Evolutionary conservation across 805 yeast genomes (phyloP).

Genomic region (Ogataea angusta): DNA sequence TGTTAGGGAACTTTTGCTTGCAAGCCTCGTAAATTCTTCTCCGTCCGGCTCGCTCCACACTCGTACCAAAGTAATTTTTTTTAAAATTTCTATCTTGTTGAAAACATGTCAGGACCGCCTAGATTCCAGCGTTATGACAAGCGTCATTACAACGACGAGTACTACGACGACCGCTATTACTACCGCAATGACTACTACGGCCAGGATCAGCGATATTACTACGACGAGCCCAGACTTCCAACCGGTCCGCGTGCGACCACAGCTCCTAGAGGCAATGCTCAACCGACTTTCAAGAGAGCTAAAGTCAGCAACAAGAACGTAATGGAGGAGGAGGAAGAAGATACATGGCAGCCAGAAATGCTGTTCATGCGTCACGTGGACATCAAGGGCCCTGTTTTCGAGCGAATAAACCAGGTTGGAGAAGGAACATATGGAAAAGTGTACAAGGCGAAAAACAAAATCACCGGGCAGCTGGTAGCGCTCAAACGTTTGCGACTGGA

Average conservation of each 20-base stretch:
- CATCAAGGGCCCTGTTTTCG: slow-evolving; percentile 46
- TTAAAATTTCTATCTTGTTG: background rate
- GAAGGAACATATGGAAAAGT: slow-evolving; percentile 99
- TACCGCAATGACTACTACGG: slow-evolving; percentile 6
- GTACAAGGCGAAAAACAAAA: slow-evolving; percentile 73
- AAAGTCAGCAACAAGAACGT: slow-evolving; percentile 19
- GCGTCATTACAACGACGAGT: slow-evolving; percentile 4
- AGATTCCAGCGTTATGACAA: slow-evolving; percentile 4
- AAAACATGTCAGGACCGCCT: slow-evolving; percentile 8
- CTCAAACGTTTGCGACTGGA: slow-evolving; percentile 81
- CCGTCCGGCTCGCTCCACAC: too few species aligned
- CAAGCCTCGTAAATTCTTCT: background rate
- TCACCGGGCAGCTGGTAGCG: slow-evolving; percentile 76
- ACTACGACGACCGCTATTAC: slow-evolving; percentile 6
- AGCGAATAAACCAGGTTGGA: slow-evolving; percentile 86
- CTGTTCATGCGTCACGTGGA: slow-evolving; percentile 22
- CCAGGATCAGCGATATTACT: slow-evolving; percentile 3
- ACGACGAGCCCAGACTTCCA: slow-evolving; percentile 15
- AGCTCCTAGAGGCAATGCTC: background rate
- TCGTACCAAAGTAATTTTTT: background rate
- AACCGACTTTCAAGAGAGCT: slow-evolving; percentile 17
- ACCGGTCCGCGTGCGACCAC: slow-evolving; percentile 19
- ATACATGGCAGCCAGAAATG: slow-evolving; percentile 7
- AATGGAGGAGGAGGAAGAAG: slow-evolving; percentile 22
- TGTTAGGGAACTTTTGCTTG: too few species aligned